Conservation (phyloP, 2,329 filamentous ascomycete species). For the Penicillium sclerotigenum region DNA sequence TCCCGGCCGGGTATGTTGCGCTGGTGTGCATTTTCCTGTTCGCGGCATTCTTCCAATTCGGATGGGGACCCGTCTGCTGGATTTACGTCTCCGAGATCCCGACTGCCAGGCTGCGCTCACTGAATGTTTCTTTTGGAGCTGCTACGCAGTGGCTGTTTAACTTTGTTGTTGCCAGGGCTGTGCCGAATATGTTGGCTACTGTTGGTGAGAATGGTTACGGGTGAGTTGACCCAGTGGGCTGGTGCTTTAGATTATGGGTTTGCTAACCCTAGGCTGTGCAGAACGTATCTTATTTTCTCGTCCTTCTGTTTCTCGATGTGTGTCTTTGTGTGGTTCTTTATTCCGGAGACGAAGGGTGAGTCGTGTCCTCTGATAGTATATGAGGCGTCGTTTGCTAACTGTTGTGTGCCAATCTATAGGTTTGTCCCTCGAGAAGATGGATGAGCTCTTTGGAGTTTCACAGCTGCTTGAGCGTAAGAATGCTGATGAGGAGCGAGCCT, state of each 20-base stretch:
- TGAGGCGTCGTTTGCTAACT: background rate
- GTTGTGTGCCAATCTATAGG: slow-evolving; percentile 20
- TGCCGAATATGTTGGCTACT: slow-evolving; percentile 64
- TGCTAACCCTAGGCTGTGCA: slow-evolving; percentile 39
- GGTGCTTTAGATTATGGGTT: slow-evolving; percentile 24
- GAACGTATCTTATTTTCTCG: slow-evolving; percentile 68
- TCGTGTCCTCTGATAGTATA: background rate
- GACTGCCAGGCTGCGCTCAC: slow-evolving; percentile 60
- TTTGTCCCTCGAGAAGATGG: slow-evolving; percentile 61
- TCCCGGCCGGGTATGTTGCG: slow-evolving; percentile 66
- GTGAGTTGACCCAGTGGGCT: slow-evolving; percentile 28
- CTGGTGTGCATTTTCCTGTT: slow-evolving; percentile 71
- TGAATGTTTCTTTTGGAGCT: slow-evolving; percentile 67
- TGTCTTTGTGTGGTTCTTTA: slow-evolving; percentile 63
- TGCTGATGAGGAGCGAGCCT: slow-evolving; percentile 18
- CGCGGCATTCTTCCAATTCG: slow-evolving; percentile 66
- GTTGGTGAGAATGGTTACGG: slow-evolving; percentile 51
- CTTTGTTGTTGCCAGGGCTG: slow-evolving; percentile 66
- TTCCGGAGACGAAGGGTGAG: slow-evolving; percentile 70
- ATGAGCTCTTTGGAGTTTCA: slow-evolving; percentile 62
- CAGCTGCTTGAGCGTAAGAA: slow-evolving; percentile 38
- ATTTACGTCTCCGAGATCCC: slow-evolving; percentile 70
- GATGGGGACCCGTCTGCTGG: slow-evolving; percentile 71
- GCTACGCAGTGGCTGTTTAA: slow-evolving; percentile 73
- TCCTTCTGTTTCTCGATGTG: slow-evolving; percentile 65